Evolutionary conservation across 768 basidiomycete species (phyloP).

Genomic region (Amyloporia xantha): DNA sequence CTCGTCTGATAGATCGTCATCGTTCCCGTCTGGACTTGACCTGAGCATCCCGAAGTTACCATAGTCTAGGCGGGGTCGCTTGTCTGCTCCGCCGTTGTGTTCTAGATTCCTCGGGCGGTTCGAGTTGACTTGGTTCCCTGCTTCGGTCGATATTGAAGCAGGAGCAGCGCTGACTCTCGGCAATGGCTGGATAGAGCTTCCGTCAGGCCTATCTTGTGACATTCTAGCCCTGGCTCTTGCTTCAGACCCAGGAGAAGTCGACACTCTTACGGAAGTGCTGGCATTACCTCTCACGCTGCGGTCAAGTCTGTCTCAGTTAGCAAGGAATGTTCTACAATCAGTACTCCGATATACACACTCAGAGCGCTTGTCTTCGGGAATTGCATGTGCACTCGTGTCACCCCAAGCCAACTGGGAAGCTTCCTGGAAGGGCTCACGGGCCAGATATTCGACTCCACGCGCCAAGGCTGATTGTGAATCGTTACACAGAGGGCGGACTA

Average conservation of each 20-base stretch:
- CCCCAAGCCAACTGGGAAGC: no score
- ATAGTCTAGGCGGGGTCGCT: background rate
- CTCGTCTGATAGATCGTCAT: background rate
- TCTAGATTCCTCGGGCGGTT: background rate
- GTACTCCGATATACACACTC: background rate
- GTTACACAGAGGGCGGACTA: no score
- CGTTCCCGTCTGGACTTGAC: constrained; percentile 5
- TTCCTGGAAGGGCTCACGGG: no score
- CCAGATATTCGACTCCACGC: no score
- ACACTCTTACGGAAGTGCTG: background rate
- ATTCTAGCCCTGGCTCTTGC: background rate
- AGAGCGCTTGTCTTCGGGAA: no score
- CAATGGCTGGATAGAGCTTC: background rate
- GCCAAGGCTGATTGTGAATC: no score
- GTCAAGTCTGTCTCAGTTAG: no score
- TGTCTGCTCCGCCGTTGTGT: background rate
- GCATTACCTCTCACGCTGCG: background rate
- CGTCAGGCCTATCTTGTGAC: background rate
- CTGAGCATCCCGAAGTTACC: background rate
- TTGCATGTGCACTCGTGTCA: no score
- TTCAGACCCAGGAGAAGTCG: background rate
- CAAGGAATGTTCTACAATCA: no score
- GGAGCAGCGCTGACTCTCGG: no score
- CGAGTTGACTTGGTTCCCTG: no score
- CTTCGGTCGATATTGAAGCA: no score